These are phyloP conservation scores for Mycena epipterygia DNA, from an alignment of 768 basidiomycete species.

Conservation along the genomic window DNA sequence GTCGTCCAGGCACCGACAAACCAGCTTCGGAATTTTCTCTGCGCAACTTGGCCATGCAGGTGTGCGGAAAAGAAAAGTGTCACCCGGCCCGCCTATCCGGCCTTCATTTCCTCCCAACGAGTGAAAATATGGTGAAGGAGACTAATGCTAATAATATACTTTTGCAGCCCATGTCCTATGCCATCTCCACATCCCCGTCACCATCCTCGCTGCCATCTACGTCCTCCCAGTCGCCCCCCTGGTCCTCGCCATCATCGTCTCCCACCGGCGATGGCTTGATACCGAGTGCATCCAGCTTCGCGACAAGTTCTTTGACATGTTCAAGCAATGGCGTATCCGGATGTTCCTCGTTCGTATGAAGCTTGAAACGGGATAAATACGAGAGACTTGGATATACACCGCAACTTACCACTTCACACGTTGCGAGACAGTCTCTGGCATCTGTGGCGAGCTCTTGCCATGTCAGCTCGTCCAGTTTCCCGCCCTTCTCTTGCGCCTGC, in stretches of 20 bases:
- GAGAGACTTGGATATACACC: conserved; percentile 5
- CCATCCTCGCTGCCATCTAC: conserved; percentile 70
- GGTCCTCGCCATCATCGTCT: conserved; percentile 66
- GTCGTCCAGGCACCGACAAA: conserved; percentile 43
- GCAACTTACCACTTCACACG: conserved; percentile 79
- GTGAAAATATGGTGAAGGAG: too few species aligned
- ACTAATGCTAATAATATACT: conserved; percentile 41
- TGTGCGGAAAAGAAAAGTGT: background rate
- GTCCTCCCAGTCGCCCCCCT: conserved; percentile 71
- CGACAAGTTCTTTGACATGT: conserved; percentile 82
- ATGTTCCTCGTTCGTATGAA: conserved; percentile 80
- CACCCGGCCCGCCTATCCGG: background rate
- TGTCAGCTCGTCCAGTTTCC: conserved; percentile 64
- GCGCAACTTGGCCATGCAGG: conserved; percentile 62
- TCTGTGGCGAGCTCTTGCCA: conserved; percentile 88
- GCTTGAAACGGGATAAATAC: conserved; percentile 52
- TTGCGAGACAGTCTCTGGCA: conserved; percentile 84
- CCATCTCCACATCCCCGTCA: conserved; percentile 72
- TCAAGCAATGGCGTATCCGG: conserved; percentile 82
- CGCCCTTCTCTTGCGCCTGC: conserved; percentile 71
- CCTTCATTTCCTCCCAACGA: too few species aligned
- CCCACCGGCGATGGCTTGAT: conserved; percentile 72
- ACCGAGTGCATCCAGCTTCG: conserved; percentile 75
- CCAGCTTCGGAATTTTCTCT: conserved; percentile 55
- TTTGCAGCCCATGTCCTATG: conserved; percentile 54